Conservation (phyloP, 805 yeast genomes). For the Brettanomyces naardenensis region DNA sequence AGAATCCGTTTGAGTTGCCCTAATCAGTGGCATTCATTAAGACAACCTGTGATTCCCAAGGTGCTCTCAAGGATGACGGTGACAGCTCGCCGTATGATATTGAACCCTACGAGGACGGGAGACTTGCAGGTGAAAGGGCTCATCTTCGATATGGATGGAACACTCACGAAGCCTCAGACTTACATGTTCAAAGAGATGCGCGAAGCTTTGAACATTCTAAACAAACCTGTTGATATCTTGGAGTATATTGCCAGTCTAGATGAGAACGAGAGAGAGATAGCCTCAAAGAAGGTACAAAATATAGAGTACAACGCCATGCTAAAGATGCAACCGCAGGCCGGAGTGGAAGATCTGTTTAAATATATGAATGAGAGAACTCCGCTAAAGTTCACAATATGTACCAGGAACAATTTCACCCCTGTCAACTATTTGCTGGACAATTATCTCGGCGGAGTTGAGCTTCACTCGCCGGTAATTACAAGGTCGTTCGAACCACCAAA, state of each 20-base stretch:
- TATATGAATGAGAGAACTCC: constrained; percentile 16
- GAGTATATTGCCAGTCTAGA: constrained; percentile 39
- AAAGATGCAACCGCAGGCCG: constrained; percentile 44
- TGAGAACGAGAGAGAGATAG: constrained; percentile 31
- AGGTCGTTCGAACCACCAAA: constrained; percentile 62
- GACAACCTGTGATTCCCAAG: no score
- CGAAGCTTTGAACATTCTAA: constrained; percentile 40
- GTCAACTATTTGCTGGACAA: constrained; percentile 42
- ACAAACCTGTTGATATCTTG: constrained; percentile 43
- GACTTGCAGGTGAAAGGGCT: constrained; percentile 35
- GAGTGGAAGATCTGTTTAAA: constrained; percentile 35
- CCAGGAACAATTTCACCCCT: constrained; percentile 49
- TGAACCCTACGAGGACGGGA: not conserved
- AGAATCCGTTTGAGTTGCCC: no score
- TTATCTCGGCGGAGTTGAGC: constrained; percentile 30
- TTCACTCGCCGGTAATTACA: constrained; percentile 47
- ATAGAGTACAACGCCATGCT: constrained; percentile 62
- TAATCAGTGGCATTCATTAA: no score
- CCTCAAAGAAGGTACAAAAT: constrained; percentile 36
- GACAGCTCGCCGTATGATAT: constrained; percentile 1
- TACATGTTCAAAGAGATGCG: constrained; percentile 47
- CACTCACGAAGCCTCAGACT: constrained; percentile 56
- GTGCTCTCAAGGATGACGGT: not conserved
- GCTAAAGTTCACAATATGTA: constrained; percentile 49
- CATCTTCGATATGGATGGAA: constrained; percentile 78